Base-by-base conservation (phyloP, 1,139 yeast genomes). In the Yarrowia galli region DNA sequence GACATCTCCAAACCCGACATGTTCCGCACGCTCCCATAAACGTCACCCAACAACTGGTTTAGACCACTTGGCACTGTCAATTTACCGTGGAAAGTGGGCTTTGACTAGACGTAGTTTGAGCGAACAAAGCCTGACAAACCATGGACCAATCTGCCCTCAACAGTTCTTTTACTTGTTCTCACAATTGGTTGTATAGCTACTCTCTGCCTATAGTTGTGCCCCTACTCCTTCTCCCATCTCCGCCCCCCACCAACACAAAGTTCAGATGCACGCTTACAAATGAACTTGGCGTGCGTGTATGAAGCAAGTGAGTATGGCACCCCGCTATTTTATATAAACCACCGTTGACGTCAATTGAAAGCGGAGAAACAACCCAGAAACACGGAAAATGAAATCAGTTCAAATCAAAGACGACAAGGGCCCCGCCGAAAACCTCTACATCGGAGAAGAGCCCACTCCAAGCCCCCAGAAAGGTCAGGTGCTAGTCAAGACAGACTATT, bases 361-460 rank as follows among this genome's bases (percentile, higher is more conserved):
- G 32, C 23, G 15, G 38, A 10, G 9, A 48, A 48, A n/a, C 32
- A 23, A 56, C 12, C 16, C 36, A 4, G 49, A 18, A n/a, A n/a
- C n/a, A n/a, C n/a, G n/a, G n/a, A n/a, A n/a, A 49, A 76, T 76
- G 79, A 71, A 68, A 67, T 76, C 78, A 28, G 70, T 77, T 20
- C 71, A 65, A 3, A 69, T 76, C 67, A 73, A 73, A 51, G 68
- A 71, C 46, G 75, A 75, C 45, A 69, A 69, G 38, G 79, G 78
- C 22, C 71, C 75, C 20, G 75, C 77, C 28, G 75, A 74, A 13
- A 71, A 70, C 23, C 69, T 78, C 58, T 73, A 58, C 63, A 68
- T 77, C 36, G 75, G 68, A 36, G 72, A 71, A 18, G 69, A 69
- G 23, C 69, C 73, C 7, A 46, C 25, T 0, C 78, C 78, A 5